Percentiles rank a stretch among this genome's conserved stretches.
Conservation (phyloP, 2,329 filamentous ascomycete species). For the Alternaria rosae region DNA sequence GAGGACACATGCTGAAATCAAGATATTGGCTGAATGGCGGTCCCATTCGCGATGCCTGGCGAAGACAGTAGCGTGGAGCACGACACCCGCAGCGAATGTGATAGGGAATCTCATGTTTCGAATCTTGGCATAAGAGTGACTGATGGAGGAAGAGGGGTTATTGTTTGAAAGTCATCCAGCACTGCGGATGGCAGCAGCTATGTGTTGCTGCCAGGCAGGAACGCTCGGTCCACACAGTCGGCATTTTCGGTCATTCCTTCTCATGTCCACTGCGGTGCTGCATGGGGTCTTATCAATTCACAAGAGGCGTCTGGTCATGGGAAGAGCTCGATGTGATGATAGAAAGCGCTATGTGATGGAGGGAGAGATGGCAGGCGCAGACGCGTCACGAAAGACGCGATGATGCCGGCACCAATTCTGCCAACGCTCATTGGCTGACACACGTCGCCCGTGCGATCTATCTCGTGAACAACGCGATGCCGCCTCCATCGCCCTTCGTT, state of each 20-base stretch:
- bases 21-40: conserved; percentile 2
- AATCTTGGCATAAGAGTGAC: background rate
- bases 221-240: background rate
- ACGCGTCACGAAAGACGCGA: background rate
- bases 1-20: background rate
- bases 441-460: background rate
- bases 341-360: background rate
- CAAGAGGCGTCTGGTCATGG: background rate
- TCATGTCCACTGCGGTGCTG: background rate
- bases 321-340: background rate
- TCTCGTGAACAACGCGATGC: conserved; percentile 31
- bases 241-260: background rate
- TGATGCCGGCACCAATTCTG: background rate
- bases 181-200: background rate
- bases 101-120: background rate
- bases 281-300: background rate
- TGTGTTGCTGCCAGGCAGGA: background rate
- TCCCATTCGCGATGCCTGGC: conserved; percentile 14
- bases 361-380: background rate
- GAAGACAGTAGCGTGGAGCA: conserved; percentile 8
- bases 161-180: background rate
- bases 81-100: conserved; percentile 5
- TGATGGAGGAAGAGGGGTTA: background rate
- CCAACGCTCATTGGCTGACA: background rate
- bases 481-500: conserved; percentile 8